A percentile compares a stretch with the other conserved stretches of the same genome.
Evolutionary conservation across 2,329 filamentous ascomycete species (phyloP).

Genomic region (Fusarium albosuccineum): DNA sequence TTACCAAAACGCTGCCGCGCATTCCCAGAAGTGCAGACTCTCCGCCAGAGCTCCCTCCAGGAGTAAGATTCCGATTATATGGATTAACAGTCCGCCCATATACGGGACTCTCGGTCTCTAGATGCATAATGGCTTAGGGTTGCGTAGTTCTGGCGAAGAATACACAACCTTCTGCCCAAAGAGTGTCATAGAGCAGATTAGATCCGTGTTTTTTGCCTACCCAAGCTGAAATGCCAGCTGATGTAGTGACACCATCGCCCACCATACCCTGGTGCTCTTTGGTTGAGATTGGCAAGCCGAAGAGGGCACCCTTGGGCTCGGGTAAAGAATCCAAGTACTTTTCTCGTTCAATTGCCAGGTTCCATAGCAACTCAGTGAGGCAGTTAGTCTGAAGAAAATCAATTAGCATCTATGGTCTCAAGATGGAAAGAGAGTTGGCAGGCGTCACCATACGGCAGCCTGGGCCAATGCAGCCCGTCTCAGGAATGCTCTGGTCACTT

Average conservation of each 20-base stretch:
- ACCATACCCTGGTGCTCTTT: slow-evolving; percentile 54
- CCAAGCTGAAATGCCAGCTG: slow-evolving; percentile 47
- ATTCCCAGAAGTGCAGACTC: slow-evolving; percentile 53
- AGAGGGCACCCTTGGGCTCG: slow-evolving; percentile 49
- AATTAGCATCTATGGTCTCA: not conserved
- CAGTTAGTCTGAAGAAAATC: no score
- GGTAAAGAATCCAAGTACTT: slow-evolving; percentile 51
- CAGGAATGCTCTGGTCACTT: slow-evolving; percentile 45
- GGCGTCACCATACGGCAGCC: slow-evolving; percentile 32
- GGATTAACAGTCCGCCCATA: slow-evolving; percentile 73
- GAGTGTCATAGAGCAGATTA: slow-evolving; percentile 47
- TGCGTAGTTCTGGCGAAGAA: slow-evolving; percentile 76
- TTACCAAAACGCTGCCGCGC: slow-evolving; percentile 42
- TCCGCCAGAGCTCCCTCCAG: slow-evolving; percentile 74
- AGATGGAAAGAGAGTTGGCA: not conserved
- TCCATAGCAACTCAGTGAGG: slow-evolving; percentile 27
- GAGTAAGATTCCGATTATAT: slow-evolving; percentile 67
- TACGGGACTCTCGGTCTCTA: slow-evolving; percentile 72
- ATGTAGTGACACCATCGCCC: slow-evolving; percentile 45
- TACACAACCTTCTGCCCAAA: slow-evolving; percentile 48
- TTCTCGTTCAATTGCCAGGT: slow-evolving; percentile 52
- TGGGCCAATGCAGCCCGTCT: slow-evolving; percentile 45
- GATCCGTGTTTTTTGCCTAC: slow-evolving; percentile 50
- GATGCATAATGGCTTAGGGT: slow-evolving; percentile 65
- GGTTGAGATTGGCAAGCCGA: slow-evolving; percentile 52